Evolutionary conservation across 2,329 filamentous ascomycete genomes (phyloP), one percentile per base, ranked within the genome.

Genomic region (Aspergillus brasiliensis): DNA sequence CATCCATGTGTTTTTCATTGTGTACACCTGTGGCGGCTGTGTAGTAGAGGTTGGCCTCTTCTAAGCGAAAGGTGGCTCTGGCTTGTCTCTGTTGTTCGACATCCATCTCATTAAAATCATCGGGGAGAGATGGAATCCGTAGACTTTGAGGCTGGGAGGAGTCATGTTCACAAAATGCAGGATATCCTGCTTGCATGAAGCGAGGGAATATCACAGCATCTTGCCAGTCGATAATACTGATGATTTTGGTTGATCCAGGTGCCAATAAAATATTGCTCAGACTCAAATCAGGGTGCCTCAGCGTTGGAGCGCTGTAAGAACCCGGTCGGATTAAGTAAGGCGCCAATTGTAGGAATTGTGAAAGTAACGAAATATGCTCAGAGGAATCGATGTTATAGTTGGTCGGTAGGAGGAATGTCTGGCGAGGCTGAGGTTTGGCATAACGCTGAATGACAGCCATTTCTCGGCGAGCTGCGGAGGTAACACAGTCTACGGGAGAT

Each of bases 11-110:
- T 49, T 57, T 1, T 0, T 68, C 37, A 58, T 71, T 70, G 53
- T 69, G 44, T 56, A 73, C 7, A 3, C 66, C 65, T 19, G 62
- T 73, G n/a, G 65, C 64, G 5, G 69, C 69, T 57, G 64, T 71
- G 49, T 71, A 73, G 58, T 71, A 73, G 8, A 71, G 62, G n/a
- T 71, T 72, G 13, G 71, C 65, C 48, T 70, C 63, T 54, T 69
- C 53, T 44, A 70, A 59, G 31, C 66, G 65, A 51, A 70, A 68
- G 3, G 31, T 58, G 8, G 59, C 38, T 58, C 15, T 69, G 1
- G 7, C 44, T 66, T 70, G 38, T 56, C 34, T 61, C 49, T 72
- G 63, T 56, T 70, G 49, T 15, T 68, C 57, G n/a, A 57, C 27
- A 19, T 13, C 55, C 59, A 70, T 68, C 13, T 61, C 7, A 42